A percentile compares a stretch with the other conserved stretches of the same genome.
Conservation (phyloP, 148 eudicot genomes). For the Salicornia ramosissima region DNA sequence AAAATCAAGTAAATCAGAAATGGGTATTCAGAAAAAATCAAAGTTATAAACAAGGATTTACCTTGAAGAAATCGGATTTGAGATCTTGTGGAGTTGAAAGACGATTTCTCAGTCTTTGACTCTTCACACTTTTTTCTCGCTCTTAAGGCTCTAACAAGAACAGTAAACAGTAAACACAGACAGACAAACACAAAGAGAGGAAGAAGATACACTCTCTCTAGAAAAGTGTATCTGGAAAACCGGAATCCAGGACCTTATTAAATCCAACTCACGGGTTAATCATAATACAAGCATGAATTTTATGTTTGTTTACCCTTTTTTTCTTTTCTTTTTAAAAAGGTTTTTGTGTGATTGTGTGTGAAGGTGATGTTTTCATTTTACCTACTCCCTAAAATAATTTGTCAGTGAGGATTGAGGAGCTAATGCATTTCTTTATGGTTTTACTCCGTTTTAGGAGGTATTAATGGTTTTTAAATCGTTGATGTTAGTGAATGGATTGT, state of each 20-base stretch:
- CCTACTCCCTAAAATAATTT: too few relatives aligned
- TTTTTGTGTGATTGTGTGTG: too few relatives aligned
- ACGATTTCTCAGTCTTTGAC: too few relatives aligned
- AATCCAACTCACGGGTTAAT: conserved; percentile 28
- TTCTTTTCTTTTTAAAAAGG: background rate
- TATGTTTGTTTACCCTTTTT: background rate
- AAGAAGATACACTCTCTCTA: background rate
- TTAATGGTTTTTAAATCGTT: too few relatives aligned
- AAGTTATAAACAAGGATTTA: background rate
- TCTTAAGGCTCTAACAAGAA: background rate
- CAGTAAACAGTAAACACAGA: too few relatives aligned
- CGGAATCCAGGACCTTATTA: conserved; percentile 34
- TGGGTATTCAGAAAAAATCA: background rate
- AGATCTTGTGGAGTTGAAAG: too few relatives aligned
- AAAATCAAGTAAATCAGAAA: background rate
- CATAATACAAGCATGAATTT: background rate
- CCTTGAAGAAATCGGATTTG: background rate
- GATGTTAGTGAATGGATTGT: too few relatives aligned
- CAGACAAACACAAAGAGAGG: too few relatives aligned
- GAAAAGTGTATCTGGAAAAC: conserved; percentile 6
- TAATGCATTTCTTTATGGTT: too few relatives aligned
- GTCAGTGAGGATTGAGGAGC: too few relatives aligned
- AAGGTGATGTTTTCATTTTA: too few relatives aligned
- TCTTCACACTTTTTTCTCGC: background rate
- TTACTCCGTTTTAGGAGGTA: too few relatives aligned